Base-by-base conservation (phyloP, 163 green algal genomes). In the Coccomyxa subellipsoidea region DNA sequence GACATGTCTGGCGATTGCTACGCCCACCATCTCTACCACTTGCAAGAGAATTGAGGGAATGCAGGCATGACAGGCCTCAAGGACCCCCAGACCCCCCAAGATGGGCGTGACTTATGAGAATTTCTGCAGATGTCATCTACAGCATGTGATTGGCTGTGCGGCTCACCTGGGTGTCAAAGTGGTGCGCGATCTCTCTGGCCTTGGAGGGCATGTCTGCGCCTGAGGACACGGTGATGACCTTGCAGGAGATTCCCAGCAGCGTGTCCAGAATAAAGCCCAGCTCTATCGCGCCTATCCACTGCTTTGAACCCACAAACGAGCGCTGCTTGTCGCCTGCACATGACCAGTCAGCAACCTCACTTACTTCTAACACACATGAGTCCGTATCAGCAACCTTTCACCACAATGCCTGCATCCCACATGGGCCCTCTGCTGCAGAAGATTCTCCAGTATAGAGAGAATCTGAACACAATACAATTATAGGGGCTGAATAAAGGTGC, bases 251-350 rank as follows among this genome's bases (percentile, higher is more conserved):
- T 0, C 92, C 95, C 73, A 98, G 85, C 69, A 94, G 91, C 18
- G 90, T 83, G 80, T 99, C 92, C 78, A 99, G 91, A 5, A 99
- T 87, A 84, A 93, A 97, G 27, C 89, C 87, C 35, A 99, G 88
- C 90, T 99, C 96, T 23, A 99, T 96, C 4, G 96, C 94, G n/a
- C 96, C 96, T 23, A 99, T 97, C 96, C 96, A 99, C 72, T 98
- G 88, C 75, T 69, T 90, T 40, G 87, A 94, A 36, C 93, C 94
- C 35, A 97, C 81, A 82, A 98, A 97, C 0, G 73, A 85, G 8
- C 84, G 12, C 8, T 88, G 81, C 87, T 98, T 98, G 89, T 98
- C 95, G 18, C 92, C 95, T 91, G 79, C 76, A 79, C 9, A 18
- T 7, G 23, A 18, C 47, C 47, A 59, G 47, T 18, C 47, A 59